A percentile compares a stretch with the other conserved stretches of the same genome.
Conservation (phyloP, 805 yeast genomes). For the Suhomyces sp. region DNA sequence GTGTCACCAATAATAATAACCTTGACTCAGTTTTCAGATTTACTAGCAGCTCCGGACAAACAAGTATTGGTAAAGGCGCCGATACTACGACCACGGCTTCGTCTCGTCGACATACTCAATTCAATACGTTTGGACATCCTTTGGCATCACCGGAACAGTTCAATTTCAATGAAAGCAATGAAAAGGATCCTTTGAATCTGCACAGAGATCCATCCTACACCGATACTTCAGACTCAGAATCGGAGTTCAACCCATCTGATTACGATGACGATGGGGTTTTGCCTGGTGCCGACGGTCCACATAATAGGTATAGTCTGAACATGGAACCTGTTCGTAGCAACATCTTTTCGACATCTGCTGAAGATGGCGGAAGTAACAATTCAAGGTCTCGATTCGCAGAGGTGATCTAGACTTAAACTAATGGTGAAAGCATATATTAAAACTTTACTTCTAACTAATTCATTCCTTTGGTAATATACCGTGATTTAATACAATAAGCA, state of each 20-base stretch:
- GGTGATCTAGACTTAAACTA: conserved; percentile 16
- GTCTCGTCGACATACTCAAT: conserved; percentile 23
- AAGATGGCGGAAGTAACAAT: conserved; percentile 20
- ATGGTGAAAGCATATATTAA: no score
- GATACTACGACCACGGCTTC: conserved; percentile 13
- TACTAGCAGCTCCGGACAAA: conserved; percentile 10
- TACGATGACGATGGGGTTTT: conserved; percentile 17
- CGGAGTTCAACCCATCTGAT: conserved; percentile 19
- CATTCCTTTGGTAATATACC: no score
- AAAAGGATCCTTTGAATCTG: conserved; percentile 8
- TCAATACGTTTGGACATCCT: conserved; percentile 27
- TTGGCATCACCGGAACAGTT: conserved; percentile 21
- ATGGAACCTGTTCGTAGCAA: conserved; percentile 3
- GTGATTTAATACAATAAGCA: no score
- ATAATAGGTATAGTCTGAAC: background rate
- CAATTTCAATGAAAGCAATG: conserved; percentile 18
- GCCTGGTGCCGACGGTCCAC: conserved; percentile 11
- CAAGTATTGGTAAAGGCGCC: conserved; percentile 5
- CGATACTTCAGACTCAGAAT: conserved; percentile 8
- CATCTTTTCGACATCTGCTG: conserved; percentile 4
- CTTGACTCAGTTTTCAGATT: conserved; percentile 38
- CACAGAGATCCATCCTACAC: background rate
- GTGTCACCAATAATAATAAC: conserved; percentile 43
- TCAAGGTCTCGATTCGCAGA: conserved; percentile 25
- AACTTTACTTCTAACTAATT: no score